phyloP scores from a whole-genome alignment of 345 rosid genomes.

The Corchorus capsularis region DNA sequence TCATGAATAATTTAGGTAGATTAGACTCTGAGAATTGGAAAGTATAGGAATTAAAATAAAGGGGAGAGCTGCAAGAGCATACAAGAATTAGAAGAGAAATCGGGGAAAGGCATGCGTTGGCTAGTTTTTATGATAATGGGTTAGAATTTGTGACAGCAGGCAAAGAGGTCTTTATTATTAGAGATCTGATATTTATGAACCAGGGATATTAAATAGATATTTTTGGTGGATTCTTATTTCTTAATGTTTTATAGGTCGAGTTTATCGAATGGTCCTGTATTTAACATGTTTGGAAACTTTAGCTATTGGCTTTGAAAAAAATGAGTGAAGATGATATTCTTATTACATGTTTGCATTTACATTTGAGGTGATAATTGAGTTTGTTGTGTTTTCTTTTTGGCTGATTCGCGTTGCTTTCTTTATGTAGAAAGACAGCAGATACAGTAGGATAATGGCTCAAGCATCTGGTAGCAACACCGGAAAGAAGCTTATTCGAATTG shows the following conservation, averaged over 20 bases:
- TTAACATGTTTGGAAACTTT: no score
- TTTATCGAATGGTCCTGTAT: no score
- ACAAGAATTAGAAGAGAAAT: not conserved
- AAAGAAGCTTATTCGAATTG: conserved; percentile 64
- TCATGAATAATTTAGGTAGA: no score
- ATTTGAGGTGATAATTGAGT: no score
- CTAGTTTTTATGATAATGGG: no score
- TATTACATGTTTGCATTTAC: not conserved
- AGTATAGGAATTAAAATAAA: not conserved
- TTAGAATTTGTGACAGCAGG: no score
- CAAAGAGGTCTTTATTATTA: no score
- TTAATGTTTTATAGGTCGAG: not conserved
- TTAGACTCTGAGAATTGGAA: no score
- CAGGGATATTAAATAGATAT: not conserved
- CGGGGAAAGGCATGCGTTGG: not conserved
- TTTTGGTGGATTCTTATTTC: not conserved
- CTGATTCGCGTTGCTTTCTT: not conserved
- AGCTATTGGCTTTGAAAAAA: no score
- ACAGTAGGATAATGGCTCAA: conserved; percentile 50
- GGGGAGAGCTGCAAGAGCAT: not conserved
- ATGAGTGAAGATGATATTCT: not conserved
- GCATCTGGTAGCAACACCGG: conserved; percentile 39
- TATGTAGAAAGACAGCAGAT: conserved; percentile 30
- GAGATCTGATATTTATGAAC: no score
- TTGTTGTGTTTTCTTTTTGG: not conserved